These are phyloP conservation scores for Perilla frutescens DNA, from an alignment of 257 asterid species.

Conservation along the genomic window DNA sequence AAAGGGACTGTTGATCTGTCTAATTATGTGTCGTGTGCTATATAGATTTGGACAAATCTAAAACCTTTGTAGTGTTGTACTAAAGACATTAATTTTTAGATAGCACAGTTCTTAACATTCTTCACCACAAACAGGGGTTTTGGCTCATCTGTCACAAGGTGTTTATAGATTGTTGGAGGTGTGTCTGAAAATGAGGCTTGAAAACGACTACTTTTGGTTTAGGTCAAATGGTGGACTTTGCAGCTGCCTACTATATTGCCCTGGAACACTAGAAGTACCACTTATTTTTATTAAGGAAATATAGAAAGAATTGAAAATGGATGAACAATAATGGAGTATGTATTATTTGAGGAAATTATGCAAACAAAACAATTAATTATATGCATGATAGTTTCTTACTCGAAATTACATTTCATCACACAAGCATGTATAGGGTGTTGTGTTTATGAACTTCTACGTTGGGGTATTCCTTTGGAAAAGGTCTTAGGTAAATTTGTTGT, in stretches of 20 bases:
- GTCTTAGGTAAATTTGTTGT: too few relatives aligned
- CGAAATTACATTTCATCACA: neutral
- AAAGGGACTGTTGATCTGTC: slow-evolving; percentile 27
- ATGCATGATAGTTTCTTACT: neutral
- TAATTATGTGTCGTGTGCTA: slow-evolving; percentile 42
- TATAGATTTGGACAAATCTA: slow-evolving; percentile 42
- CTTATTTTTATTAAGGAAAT: neutral
- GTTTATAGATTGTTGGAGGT: too few relatives aligned
- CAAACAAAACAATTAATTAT: neutral
- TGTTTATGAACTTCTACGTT: neutral
- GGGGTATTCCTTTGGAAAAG: neutral
- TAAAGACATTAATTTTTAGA: too few relatives aligned
- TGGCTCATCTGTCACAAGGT: too few relatives aligned
- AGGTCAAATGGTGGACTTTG: too few relatives aligned
- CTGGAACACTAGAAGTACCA: slow-evolving; percentile 16
- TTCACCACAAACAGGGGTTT: too few relatives aligned
- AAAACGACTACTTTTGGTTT: too few relatives aligned
- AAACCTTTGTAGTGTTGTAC: neutral
- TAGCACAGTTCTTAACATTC: too few relatives aligned
- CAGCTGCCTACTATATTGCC: neutral
- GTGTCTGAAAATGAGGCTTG: too few relatives aligned
- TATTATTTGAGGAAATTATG: neutral
- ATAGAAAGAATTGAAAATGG: neutral
- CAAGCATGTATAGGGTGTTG: neutral
- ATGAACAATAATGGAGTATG: neutral